A percentile compares a stretch with the other conserved stretches of the same genome.
Evolutionary conservation across 108 stramenopile species (phyloP).

Genomic region (Schizochytrium sp.): DNA sequence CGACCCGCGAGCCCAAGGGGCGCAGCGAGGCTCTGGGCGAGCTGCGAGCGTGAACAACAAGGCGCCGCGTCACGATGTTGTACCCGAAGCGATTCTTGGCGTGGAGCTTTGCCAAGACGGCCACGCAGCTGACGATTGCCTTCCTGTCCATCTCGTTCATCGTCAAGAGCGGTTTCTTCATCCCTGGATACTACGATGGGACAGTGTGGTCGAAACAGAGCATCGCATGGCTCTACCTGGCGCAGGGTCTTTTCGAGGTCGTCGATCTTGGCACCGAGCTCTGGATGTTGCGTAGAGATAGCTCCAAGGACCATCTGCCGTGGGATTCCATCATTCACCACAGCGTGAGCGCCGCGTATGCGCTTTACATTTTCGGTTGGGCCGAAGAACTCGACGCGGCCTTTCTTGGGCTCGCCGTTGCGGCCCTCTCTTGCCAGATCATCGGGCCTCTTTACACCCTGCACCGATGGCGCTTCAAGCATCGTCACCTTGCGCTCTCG

Average conservation of each 20-base stretch:
- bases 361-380: neutral
- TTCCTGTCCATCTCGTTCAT: neutral
- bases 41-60: too few relatives aligned
- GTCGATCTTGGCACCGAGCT: neutral
- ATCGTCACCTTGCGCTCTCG: neutral
- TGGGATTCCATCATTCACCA: neutral
- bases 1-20: too few relatives aligned
- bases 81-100: neutral
- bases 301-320: neutral
- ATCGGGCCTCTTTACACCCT: constrained; percentile 2
- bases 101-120: neutral
- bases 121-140: neutral
- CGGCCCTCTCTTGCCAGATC: neutral
- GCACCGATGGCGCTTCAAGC: neutral
- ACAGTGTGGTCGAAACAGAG: neutral
- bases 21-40: too few relatives aligned
- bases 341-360: neutral
- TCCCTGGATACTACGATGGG: neutral
- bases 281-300: neutral
- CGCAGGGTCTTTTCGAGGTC: neutral
- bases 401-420: neutral
- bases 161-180: neutral
- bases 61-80: neutral
- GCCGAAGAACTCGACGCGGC: neutral
- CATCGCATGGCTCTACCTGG: neutral